Base-by-base conservation (phyloP, 1,284 basidiomycete genomes). In the Cerioporus squamosus region DNA sequence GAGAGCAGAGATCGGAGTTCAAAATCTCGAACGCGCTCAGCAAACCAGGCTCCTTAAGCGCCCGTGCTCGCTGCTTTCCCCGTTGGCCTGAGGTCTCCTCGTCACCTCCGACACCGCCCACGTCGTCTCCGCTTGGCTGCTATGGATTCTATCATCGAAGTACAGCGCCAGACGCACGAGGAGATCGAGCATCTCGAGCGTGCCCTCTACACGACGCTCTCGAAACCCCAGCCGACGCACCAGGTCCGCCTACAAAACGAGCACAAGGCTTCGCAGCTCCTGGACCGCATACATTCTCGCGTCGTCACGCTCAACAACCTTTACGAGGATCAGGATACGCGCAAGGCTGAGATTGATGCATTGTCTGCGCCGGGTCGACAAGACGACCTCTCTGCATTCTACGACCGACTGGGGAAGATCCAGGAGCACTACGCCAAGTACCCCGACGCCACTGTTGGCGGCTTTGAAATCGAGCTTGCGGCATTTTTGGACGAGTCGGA, bases 351-450 rank as follows among this genome's bases (percentile, higher is more conserved):
- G 68, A 77, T 88, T 46, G 81, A 87, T 44, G 65, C 79, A n/a
- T 74, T 93, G 8, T 86, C 83, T 54, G 85, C 76, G 65, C 82
- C 75, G 55, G 74, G 57, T 52, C 83, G 82, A 66, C 83, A 81
- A 50, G 87, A 88, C 70, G 93, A 97, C 73, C 81, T 98, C 49
- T 86, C 88, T 47, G 93, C 96, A 74, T 99, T 99, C 81, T 99
- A 99, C 79, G 79, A 86, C 70, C 89, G 97, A 73, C 88, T 99
- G 77, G 89, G 87, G 71, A 93, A 91, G 82, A 88, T 99, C 74
- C 94, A 95, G 79, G 95, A 97, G 70, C 95, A 98, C 82, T 91
- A 98, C 82, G 84, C 85, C 74, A 95, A 94, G 80, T 97, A 98
- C 82, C 95, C 94, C 76, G 90, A 94, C 78, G 81, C 89, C 76